Base-by-base conservation (phyloP, 129 eudicot genomes). In the Pseudognaphalium luteoalbum region DNA sequence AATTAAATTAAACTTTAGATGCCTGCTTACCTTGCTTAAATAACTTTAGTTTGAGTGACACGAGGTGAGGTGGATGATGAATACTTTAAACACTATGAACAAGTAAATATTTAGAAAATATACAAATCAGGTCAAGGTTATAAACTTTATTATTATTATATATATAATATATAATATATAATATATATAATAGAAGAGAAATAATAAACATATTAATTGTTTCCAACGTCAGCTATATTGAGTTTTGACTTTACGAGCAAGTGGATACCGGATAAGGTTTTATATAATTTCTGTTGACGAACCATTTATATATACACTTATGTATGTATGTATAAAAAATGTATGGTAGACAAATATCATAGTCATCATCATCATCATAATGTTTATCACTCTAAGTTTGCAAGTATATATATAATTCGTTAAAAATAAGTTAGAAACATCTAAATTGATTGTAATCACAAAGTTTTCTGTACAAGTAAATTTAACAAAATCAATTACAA, bases 181-280 rank as follows among this genome's bases (percentile, higher is more conserved):
- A 32, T 32, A 32, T 30, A 2, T 32, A 32, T 32, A 32, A 32
- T 32, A 32, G 1, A 32, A 32, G 1, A 32, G 1, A 32, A 42
- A 42, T 30, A 17, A 54, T 9, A 71, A 71, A 9, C 33, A 52
- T 32, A 20, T n/a, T 16, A 72, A 72, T 33, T 28, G 20, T 59
- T 72, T 70, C 34, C 51, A 58, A 54, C 16, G 66, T 72, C 47
- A 41, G 14, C 47, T 9, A 41, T 41, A 9, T 41, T 41, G 14
- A 37, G 28, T 51, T 33, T 72, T 72, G 66, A 72, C 66, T 33
- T 72, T 19, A 17, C 6, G 50, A 72, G 17, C 51, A 32, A 30
- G 51, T 54, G 52, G 76, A 56, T 72, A 33, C 4, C 3, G 54
- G 54, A 47, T 47, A 47, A 72, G 76, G 76, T 72, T 72, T 32